Evolutionary conservation across 768 basidiomycete genomes (phyloP), one percentile per base, ranked within the genome.

Genomic region (Russula dissimulans): DNA sequence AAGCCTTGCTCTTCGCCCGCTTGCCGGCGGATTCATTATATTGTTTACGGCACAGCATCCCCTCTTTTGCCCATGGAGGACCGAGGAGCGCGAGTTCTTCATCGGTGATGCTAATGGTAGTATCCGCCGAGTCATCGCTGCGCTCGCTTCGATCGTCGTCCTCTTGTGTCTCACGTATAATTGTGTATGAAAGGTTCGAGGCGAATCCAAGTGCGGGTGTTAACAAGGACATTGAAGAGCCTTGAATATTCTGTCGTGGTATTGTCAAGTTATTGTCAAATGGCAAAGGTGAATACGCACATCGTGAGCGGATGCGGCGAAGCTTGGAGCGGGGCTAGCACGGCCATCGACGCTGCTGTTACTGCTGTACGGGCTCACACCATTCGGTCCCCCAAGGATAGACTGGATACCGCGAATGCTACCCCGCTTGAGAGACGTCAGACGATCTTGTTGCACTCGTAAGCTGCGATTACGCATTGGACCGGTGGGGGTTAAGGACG

Each of bases 41-140:
- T 63, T 93, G 90, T 70, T 97, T 97, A 26, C 95, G 86, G 66
- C 87, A 87, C 9, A 99, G 81, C 78, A 95, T 89, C 12, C 97
- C 97, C 72, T 99, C 97, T 73, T 99, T 99, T 0, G 97, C 97
- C 95, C 95, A 99, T 0, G 97, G 97, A 5, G 97, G 86, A 15
- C 97, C 97, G 15, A 97, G 83, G 41, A 98, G 76, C 2, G 95
- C 95, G 12, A 99, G 79, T 73, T 97, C 93, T 72, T 98, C 97
- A 67, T 98, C 95, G 7, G 89, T 85, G 60, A 97, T 91, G 54
- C 91, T 92, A 66, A 90, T 86, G 38, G 80, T 83, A 1, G 87
- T 89, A 31, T 87, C 86, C 32, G 70, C 73, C 5, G 89, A 84
- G 42, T 77, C 81, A 18, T 79, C 78, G 69, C 87, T 91, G 39